Percentiles rank a stretch among this genome's conserved stretches.
phyloP scores from a whole-genome alignment of 176 grass and related monocot genomes.

The Miscanthus lutarioriparius region DNA sequence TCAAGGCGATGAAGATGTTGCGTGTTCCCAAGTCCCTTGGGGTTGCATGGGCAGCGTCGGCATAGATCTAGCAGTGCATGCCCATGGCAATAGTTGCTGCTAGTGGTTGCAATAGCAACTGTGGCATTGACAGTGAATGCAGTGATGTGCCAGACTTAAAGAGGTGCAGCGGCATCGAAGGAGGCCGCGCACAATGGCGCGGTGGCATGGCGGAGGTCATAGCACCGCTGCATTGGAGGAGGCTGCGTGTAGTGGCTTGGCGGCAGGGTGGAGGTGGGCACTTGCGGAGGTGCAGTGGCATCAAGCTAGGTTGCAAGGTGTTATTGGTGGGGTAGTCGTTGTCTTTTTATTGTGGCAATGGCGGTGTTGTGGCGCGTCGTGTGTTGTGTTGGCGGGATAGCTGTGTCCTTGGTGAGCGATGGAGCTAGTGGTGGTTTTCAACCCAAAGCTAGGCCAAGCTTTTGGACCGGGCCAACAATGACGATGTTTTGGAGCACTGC shows the following conservation, averaged over 20 bases:
- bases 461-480: no score
- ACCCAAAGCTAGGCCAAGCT: no score
- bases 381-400: no score
- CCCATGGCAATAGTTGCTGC: neutral
- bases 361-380: no score
- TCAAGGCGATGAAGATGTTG: neutral
- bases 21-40: neutral
- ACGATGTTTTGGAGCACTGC: no score
- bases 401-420: no score
- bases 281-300: neutral
- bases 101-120: no score
- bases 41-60: neutral
- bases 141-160: neutral
- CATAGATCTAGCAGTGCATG: no score
- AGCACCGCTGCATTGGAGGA: neutral
- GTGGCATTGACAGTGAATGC: fast-evolving
- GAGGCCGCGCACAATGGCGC: neutral
- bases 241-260: fast-evolving
- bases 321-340: no score
- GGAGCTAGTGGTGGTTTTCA: no score
- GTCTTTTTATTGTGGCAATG: no score
- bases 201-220: neutral
- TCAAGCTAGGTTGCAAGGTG: no score
- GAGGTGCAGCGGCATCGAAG: neutral
- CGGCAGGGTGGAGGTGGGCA: neutral